Evolutionary conservation across 805 yeast species (phyloP), one percentile per base, ranked within the genome.

Genomic region (Cyberlindnera mrakii): DNA sequence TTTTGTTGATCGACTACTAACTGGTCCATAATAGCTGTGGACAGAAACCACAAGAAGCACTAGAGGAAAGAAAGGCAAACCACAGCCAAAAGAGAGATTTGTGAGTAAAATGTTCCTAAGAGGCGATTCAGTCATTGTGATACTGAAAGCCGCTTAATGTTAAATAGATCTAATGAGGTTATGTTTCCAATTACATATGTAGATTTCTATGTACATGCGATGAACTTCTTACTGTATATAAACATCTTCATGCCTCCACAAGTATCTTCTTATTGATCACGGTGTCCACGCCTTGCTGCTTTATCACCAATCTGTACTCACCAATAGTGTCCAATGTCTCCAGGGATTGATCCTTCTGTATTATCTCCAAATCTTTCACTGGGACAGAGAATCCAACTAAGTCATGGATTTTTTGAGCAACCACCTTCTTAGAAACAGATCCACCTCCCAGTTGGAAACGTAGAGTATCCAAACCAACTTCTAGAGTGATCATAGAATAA

Each of bases 71-170:
- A 78, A 77, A 52, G 82, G 83, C 42, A 79, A 82, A 54, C 72
- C 81, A 5, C 72, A 78, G 14, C 70, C 82, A 44, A 73, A 76
- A 51, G 93, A 85, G 57, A 68, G 98, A 54, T 93, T 87, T 59
- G 79, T 91, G 4, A 78, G 89, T 46, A 93, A 93, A 65, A 71
- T 93, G 77, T 93, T 93, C 58, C 68, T 93, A 33, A 75, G 99
- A 64, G 99, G 99, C 2, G 99, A 93, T 63, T 85, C 96, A 0
- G 96, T 93, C 17, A 85, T 93, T 44, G 81, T 93, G 29, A 80
- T 93, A 7, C 70, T 86, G 52, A 80, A 78, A 45, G 71, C 74
- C 31, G 48, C 46, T n/a, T 48, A 29, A 40, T 33, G 32, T n/a
- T 9, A 23, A 23, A 32, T 33, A 29, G 43, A 33, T 10, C 29